Conservation (phyloP, 805 yeast species). For the Candida silvicultrix region DNA sequence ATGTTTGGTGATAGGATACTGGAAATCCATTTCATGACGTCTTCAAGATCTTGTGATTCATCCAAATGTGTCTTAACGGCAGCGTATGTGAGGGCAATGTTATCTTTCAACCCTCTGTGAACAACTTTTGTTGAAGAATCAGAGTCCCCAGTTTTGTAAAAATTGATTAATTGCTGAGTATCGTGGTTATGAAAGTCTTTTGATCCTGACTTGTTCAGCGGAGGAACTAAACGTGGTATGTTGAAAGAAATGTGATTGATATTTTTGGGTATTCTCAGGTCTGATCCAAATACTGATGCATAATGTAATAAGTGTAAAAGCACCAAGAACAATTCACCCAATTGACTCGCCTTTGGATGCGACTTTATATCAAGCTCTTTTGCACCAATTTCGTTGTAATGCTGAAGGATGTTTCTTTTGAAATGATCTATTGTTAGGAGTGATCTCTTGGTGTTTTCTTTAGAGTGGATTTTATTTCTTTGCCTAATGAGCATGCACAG, state of each 20-base stretch:
- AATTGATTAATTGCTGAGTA: not conserved
- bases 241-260: not conserved
- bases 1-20: slow-evolving; percentile 28
- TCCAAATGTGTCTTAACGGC: not conserved
- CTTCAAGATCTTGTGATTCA: not conserved
- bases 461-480: not conserved
- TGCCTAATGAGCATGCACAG: not conserved
- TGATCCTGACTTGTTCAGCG: too few relatives aligned
- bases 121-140: not conserved
- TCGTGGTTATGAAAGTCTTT: too few relatives aligned
- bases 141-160: not conserved
- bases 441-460: not conserved
- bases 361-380: not conserved
- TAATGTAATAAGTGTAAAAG: slow-evolving; percentile 13
- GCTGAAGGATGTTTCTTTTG: not conserved
- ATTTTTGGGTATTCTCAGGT: not conserved
- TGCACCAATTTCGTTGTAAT: not conserved
- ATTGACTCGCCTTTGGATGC: not conserved
- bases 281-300: not conserved
- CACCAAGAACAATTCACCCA: not conserved
- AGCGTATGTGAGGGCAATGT: not conserved
- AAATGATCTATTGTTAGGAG: not conserved
- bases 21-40: slow-evolving; percentile 9
- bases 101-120: not conserved
- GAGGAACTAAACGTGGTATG: not conserved